These are phyloP conservation scores for Pseudopyrenochaeta lycopersici DNA, from an alignment of 2,329 filamentous ascomycete genomes.

Conservation along the genomic window DNA sequence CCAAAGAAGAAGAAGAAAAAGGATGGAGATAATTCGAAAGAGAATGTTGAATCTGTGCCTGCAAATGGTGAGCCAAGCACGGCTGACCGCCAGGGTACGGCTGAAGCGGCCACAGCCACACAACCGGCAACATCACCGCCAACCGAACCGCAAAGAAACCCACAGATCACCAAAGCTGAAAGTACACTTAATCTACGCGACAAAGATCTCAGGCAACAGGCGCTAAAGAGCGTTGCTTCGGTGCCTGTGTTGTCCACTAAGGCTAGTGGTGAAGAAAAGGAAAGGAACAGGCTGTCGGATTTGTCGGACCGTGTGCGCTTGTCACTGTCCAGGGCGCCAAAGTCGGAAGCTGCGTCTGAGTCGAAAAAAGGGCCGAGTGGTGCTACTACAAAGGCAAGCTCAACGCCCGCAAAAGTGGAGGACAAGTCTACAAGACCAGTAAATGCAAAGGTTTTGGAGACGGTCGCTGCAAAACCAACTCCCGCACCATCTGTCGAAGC, in stretches of 20 bases:
- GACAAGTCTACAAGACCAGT: constrained; percentile 6
- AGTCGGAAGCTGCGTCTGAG: constrained; percentile 35
- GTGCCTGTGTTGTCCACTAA: constrained; percentile 34
- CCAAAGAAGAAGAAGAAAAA: constrained; percentile 35
- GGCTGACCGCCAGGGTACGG: constrained; percentile 6
- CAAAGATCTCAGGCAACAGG: constrained; percentile 30
- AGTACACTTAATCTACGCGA: constrained; percentile 39
- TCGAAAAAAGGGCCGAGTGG: constrained; percentile 17
- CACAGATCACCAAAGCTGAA: constrained; percentile 35
- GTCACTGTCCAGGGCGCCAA: constrained; percentile 34
- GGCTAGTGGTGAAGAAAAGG: constrained; percentile 22
- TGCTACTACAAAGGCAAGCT: constrained; percentile 12
- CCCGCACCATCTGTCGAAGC: background rate
- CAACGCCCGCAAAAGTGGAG: constrained; percentile 16
- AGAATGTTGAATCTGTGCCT: constrained; percentile 7
- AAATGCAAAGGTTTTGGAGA: constrained; percentile 6
- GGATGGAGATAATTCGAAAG: constrained; percentile 18
- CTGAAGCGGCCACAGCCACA: constrained; percentile 9
- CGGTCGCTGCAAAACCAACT: background rate
- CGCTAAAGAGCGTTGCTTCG: constrained; percentile 38
- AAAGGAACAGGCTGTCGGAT: constrained; percentile 23
- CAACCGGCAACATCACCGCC: constrained; percentile 1
- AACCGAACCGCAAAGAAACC: constrained; percentile 8
- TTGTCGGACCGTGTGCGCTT: constrained; percentile 37
- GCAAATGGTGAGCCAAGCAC: constrained; percentile 15